A percentile compares a stretch with the other conserved stretches of the same genome.
phyloP scores from a whole-genome alignment of 2,329 filamentous ascomycete species.

The Epichloe hybrida region DNA sequence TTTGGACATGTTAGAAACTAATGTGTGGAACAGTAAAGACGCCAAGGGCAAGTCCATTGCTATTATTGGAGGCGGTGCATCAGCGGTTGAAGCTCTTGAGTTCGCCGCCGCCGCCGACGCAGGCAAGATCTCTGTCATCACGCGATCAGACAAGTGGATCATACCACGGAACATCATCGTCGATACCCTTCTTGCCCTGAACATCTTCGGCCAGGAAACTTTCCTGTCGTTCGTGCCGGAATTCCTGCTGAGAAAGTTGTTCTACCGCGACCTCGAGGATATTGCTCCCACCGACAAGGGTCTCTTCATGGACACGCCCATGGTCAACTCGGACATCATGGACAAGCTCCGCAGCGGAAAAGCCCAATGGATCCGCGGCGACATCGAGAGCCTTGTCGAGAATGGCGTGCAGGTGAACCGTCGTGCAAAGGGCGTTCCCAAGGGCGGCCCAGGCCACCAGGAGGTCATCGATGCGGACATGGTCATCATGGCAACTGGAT shows the following conservation, averaged over 20 bases:
- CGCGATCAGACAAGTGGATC: constrained; percentile 75
- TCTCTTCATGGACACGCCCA: constrained; percentile 72
- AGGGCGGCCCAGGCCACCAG: constrained; percentile 58
- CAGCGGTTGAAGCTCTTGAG: constrained; percentile 70
- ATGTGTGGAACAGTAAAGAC: constrained; percentile 33
- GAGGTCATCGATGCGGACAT: constrained; percentile 59
- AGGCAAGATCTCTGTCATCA: constrained; percentile 55
- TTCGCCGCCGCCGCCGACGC: constrained; percentile 58
- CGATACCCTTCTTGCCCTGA: constrained; percentile 59
- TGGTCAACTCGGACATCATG: constrained; percentile 77
- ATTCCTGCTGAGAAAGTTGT: constrained; percentile 58
- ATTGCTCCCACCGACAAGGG: constrained; percentile 55
- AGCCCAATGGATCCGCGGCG: constrained; percentile 69
- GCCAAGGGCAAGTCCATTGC: constrained; percentile 63
- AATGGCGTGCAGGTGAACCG: constrained; percentile 58
- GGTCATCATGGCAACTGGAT: constrained; percentile 74
- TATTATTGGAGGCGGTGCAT: constrained; percentile 67
- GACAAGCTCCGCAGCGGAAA: constrained; percentile 57
- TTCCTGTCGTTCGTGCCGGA: constrained; percentile 67
- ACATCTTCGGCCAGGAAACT: constrained; percentile 69
- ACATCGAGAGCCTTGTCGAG: constrained; percentile 54
- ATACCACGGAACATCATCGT: constrained; percentile 68
- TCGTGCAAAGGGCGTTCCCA: constrained; percentile 57
- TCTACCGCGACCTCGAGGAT: constrained; percentile 69
- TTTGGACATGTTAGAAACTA: background rate